Evolutionary conservation across 2,329 filamentous ascomycete species (phyloP).

Genomic region (Fonsecaea monophora): DNA sequence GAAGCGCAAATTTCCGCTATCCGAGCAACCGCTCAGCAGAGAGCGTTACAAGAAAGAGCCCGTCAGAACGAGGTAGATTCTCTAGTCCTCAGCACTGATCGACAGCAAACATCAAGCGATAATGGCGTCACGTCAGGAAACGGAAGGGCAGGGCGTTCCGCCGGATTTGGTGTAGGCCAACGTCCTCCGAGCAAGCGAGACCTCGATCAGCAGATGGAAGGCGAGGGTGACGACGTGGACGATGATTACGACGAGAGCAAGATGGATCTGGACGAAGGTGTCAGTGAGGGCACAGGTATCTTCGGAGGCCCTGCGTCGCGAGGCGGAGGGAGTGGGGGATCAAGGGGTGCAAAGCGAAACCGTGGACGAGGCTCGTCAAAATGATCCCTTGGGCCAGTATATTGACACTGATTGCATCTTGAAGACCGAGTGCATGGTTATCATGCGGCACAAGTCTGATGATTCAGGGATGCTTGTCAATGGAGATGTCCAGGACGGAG

Average conservation of each 20-base stretch:
- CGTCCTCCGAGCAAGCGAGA: constrained; percentile 50
- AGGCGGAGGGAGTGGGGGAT: constrained; percentile 18
- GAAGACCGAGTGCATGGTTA: background rate
- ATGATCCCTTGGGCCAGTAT: constrained; percentile 5
- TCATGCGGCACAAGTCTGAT: background rate
- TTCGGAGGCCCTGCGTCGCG: background rate
- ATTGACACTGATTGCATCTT: background rate
- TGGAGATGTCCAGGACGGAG: background rate
- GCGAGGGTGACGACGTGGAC: constrained; percentile 44
- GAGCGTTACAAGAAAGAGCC: constrained; percentile 59
- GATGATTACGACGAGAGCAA: constrained; percentile 35
- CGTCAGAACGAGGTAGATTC: constrained; percentile 59
- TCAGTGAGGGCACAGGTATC: constrained; percentile 30
- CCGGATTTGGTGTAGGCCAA: constrained; percentile 7
- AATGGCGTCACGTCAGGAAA: constrained; percentile 29
- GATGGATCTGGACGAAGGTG: constrained; percentile 43
- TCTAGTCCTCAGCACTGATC: constrained; percentile 54
- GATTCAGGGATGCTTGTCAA: background rate
- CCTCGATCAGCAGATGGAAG: constrained; percentile 48
- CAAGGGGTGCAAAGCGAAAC: constrained; percentile 39
- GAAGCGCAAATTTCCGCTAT: constrained; percentile 76
- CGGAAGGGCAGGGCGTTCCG: constrained; percentile 14
- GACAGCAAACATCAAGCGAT: constrained; percentile 39
- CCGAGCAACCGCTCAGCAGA: constrained; percentile 62
- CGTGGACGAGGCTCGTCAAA: constrained; percentile 33